Percentiles rank a stretch among this genome's conserved stretches.
phyloP scores from a whole-genome alignment of 75 land plant species.

The Azolla pinnata region DNA sequence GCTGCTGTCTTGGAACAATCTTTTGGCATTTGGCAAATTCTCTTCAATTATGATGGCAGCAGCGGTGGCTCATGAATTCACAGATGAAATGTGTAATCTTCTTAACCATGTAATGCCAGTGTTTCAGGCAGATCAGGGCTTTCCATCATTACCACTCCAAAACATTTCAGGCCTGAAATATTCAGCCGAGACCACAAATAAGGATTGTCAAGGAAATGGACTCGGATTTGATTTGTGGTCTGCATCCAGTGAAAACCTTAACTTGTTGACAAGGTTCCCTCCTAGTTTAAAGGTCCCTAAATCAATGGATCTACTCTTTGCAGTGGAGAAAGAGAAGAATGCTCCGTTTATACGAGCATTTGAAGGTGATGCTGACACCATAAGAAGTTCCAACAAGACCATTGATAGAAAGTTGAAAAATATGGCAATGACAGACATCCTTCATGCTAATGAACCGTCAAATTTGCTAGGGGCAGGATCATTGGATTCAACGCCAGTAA shows the following conservation, averaged over 20 bases:
- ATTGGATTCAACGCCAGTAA: constrained; percentile 18
- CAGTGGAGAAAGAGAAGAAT: too few species aligned
- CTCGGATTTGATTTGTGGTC: too few species aligned
- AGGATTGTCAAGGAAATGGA: too few species aligned
- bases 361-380: too few species aligned
- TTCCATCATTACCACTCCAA: constrained; percentile 1
- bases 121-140: background rate
- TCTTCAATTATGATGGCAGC: constrained; percentile 21
- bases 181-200: too few species aligned
- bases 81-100: background rate
- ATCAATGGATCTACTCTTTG: too few species aligned
- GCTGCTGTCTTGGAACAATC: background rate
- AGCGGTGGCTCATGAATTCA: constrained; percentile 18
- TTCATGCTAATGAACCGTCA: background rate
- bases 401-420: too few species aligned
- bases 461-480: constrained; percentile 23
- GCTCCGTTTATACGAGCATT: too few species aligned
- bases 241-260: too few species aligned
- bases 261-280: too few species aligned
- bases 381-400: background rate
- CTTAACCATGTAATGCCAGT: background rate
- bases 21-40: constrained; percentile 13
- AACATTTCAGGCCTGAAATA: background rate
- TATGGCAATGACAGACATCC: constrained; percentile 2
- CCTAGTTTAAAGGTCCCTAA: too few species aligned